Base-by-base conservation (phyloP, 2,329 filamentous ascomycete genomes). In the Mollisiaceae sp. region DNA sequence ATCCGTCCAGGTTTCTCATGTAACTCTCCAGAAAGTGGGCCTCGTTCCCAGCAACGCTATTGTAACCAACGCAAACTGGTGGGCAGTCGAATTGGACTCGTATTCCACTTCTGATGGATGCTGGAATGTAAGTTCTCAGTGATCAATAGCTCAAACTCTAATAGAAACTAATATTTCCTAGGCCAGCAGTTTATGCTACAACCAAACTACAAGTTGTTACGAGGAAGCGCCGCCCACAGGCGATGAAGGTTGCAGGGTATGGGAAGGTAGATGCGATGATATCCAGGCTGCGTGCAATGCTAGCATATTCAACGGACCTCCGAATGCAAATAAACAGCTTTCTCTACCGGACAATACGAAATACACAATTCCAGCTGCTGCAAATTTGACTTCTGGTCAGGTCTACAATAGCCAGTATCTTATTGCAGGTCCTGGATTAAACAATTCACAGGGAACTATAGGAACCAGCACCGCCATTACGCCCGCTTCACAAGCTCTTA, bases 61-160 rank as follows among this genome's bases (percentile, higher is more conserved):
- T 43, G 73, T 89, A 66, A 86, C 87, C 73, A 91, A 91, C 74
- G 89, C 80, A 65, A 92, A 93, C 79, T 93, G 89, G 90, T 91
- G 88, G 77, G 89, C 83, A 60, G 79, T 82, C 65, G 84, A 91
- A 73, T 81, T 92, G 0, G 75, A 83, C 0, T 71, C 77, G 9
- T 92, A 90, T 78, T 79, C 78, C 4, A 79, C 80, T 54, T 81
- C 87, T 73, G 74, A 74, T 1, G 83, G 83, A 15, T 92, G 90
- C 80, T 91, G 87, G 86, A 81, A 69, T 61, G 79, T 79, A 74
- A 69, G 75, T 74, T 18, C 18, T 20, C 39, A 45, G 15, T 15
- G n/a, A 62, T 2, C 52, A 38, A 12, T 36, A 14, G 3, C 47
- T 52, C 14, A 11, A 61, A 9, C 43, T 18, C 9, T 5, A 41